Evolutionary conservation across 225 moss, liverwort and hornwort species (phyloP), one percentile per base, ranked within the genome.

Genomic region (Straminergon stramineum): DNA sequence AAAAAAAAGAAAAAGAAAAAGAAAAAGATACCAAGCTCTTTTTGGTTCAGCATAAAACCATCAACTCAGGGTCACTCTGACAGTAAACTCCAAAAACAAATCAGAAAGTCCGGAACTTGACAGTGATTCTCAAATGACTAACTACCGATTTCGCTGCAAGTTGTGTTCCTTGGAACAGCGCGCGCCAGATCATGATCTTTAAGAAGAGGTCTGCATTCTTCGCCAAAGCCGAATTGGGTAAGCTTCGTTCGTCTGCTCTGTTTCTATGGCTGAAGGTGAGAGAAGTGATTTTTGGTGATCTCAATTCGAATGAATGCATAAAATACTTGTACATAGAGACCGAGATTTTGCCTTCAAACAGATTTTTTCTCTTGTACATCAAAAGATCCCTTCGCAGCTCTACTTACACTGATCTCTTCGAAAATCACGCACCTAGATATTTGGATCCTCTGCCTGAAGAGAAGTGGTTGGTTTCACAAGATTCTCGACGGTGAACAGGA

Each of bases 11-110:
- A n/a, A n/a, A n/a, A n/a, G n/a, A n/a, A n/a, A n/a, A n/a, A n/a
- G n/a, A n/a, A n/a, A n/a, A 70, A 85, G 92, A 63, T 94, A 86
- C 79, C 84, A 91, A 78, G 89, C 92, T 63, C 85, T 91, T 48
- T 90, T 93, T 48, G 45, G 83, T 93, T 79, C 91, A 52, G 78
- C 90, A 35, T 79, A 89, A 20, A 53, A 84, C 10, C 71, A 75
- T 37, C 94, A 97, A 81, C 63, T 94, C 5, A 92, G 85, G 23
- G 96, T 94, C 17, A 17, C 32, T 64, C 86, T 76, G 43, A 76
- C 34, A 75, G 16, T 27, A n/a, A 34, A 80, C 56, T 75, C 45
- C 56, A 41, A 12, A 67, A 87, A 30, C 51, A 70, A 28, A 71
- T 35, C 26, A 45, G 70, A 60, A 48, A 70, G 19, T 22, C 15